Percentiles rank a stretch among this genome's conserved stretches.
Conservation (phyloP, 1,284 basidiomycete species). For the Inonotus hispidus region DNA sequence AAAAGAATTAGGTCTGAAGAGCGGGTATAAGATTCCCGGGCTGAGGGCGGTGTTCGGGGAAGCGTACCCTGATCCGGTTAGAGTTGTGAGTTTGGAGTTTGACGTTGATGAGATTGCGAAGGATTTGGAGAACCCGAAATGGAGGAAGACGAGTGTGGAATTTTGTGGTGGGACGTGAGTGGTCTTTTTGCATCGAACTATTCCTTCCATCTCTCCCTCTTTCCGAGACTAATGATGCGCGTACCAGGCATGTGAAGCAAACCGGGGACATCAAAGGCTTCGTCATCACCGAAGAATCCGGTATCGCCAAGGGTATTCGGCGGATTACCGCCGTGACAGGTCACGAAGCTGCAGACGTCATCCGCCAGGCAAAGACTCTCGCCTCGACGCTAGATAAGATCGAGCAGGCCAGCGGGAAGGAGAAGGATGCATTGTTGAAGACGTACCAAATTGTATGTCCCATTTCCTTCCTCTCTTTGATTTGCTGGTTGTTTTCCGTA, state of each 20-base stretch:
- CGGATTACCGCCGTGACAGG: slow-evolving; percentile 94
- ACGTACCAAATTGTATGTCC: slow-evolving; percentile 66
- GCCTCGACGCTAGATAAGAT: slow-evolving; percentile 62
- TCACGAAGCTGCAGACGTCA: slow-evolving; percentile 83
- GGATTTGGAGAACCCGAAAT: slow-evolving; percentile 86
- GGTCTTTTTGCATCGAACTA: too few relatives aligned
- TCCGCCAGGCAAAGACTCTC: slow-evolving; percentile 64
- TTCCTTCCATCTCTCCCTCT: too few relatives aligned
- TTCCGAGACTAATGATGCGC: slow-evolving; percentile 12
- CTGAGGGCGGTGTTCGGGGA: slow-evolving; percentile 97
- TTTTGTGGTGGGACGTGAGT: slow-evolving; percentile 97
- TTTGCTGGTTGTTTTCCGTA: too few relatives aligned
- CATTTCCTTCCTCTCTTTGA: background rate
- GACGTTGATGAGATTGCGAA: slow-evolving; percentile 81
- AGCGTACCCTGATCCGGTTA: slow-evolving; percentile 95
- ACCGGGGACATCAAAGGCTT: slow-evolving; percentile 97
- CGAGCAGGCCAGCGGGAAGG: slow-evolving; percentile 63
- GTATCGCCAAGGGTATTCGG: slow-evolving; percentile 97
- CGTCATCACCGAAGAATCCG: slow-evolving; percentile 91
- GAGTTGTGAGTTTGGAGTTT: slow-evolving; percentile 89
- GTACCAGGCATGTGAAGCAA: slow-evolving; percentile 79
- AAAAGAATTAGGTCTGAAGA: slow-evolving; percentile 80
- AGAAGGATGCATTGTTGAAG: slow-evolving; percentile 85
- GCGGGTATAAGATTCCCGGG: slow-evolving; percentile 86
- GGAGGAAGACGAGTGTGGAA: slow-evolving; percentile 88